These are phyloP conservation scores for Pleurotus ostreatus DNA, from an alignment of 768 basidiomycete genomes.

Conservation along the genomic window DNA sequence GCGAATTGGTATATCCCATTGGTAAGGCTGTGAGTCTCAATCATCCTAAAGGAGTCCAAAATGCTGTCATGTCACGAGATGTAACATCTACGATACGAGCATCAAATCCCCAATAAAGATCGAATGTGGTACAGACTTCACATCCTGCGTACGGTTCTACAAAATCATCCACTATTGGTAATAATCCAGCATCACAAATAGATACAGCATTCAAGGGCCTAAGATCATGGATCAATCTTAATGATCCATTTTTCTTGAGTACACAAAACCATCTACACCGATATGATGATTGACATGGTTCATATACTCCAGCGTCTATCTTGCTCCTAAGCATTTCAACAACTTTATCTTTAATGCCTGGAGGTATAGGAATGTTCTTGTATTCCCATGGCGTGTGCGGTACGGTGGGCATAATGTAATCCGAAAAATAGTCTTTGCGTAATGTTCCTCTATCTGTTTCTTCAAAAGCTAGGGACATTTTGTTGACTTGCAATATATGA, in stretches of 20 bases:
- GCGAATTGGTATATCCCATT: slow-evolving; percentile 36
- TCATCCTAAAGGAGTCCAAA: slow-evolving; percentile 30
- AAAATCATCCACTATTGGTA: slow-evolving; percentile 16
- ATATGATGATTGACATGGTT: slow-evolving; percentile 19
- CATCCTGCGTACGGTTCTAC: too few relatives aligned
- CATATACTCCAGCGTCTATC: slow-evolving; percentile 30
- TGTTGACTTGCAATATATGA: slow-evolving; percentile 18
- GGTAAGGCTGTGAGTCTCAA: slow-evolving; percentile 29
- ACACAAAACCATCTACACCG: slow-evolving; percentile 34
- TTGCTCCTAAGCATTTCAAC: slow-evolving; percentile 25
- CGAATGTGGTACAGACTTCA: too few relatives aligned
- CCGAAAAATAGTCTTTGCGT: slow-evolving; percentile 18
- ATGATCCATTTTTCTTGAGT: slow-evolving; percentile 26
- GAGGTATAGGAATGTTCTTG: slow-evolving; percentile 27
- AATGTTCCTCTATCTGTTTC: slow-evolving; percentile 14
- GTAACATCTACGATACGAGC: slow-evolving; percentile 10
- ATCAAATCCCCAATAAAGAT: too few relatives aligned
- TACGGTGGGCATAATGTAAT: slow-evolving; percentile 25
- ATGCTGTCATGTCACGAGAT: slow-evolving; percentile 29
- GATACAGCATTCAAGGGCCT: slow-evolving; percentile 33
- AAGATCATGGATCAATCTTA: slow-evolving; percentile 33
- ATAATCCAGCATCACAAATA: slow-evolving; percentile 29
- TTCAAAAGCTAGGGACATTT: slow-evolving; percentile 19
- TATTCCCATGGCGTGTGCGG: slow-evolving; percentile 32
- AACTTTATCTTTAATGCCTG: slow-evolving; percentile 15